Evolutionary conservation across 164 flowering plant species (phyloP).

Genomic region (Tetrastigma voinierianum): DNA sequence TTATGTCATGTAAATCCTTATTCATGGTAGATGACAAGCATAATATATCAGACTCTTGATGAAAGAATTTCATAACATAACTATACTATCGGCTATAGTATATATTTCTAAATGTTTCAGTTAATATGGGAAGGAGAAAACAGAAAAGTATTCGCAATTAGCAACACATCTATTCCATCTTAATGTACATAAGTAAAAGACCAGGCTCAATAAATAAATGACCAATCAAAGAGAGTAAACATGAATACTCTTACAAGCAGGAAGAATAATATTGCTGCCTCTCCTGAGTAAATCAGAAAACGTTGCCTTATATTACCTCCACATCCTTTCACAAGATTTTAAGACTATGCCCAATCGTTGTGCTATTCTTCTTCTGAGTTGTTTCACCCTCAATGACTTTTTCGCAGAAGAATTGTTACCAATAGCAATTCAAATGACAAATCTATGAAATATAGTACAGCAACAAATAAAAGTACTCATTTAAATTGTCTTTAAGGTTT

Average conservation of each 20-base stretch:
- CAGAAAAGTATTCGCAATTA: too few species aligned
- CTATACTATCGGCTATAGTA: too few species aligned
- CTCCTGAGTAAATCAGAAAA: not conserved
- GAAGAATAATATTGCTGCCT: not conserved
- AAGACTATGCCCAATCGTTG: slow-evolving; percentile 67
- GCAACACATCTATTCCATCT: too few species aligned
- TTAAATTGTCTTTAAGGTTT: not conserved
- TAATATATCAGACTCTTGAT: too few species aligned
- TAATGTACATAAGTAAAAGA: too few species aligned
- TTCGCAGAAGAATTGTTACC: slow-evolving; percentile 25
- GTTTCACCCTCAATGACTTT: slow-evolving; percentile 87
- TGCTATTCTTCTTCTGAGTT: slow-evolving; percentile 68
- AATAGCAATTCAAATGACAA: not conserved
- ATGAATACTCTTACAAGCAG: not conserved
- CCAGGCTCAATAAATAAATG: too few species aligned
- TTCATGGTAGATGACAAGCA: too few species aligned
- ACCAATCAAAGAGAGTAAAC: not conserved
- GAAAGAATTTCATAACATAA: too few species aligned
- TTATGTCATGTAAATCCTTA: too few species aligned
- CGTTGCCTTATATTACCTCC: slow-evolving; percentile 39
- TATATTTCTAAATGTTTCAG: too few species aligned
- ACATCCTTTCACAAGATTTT: slow-evolving; percentile 79
- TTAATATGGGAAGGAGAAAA: too few species aligned
- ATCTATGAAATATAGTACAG: not conserved
- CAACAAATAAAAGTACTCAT: not conserved